Percentiles rank a stretch among this genome's conserved stretches.
Conservation (phyloP, 495 filamentous ascomycete species). For the Apiosordaria backusii region DNA sequence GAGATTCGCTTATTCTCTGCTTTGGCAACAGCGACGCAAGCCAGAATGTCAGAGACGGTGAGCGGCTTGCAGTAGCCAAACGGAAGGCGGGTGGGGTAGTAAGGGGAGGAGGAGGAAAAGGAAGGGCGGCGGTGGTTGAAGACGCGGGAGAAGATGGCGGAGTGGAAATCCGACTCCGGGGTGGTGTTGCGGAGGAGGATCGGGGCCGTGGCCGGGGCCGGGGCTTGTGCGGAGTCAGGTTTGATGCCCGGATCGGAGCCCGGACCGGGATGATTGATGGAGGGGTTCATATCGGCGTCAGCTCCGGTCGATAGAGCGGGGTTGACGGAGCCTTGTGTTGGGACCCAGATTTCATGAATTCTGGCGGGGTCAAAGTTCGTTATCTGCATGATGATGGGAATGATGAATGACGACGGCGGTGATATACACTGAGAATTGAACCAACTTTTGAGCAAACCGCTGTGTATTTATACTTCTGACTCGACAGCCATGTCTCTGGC, state of each 20-base stretch:
- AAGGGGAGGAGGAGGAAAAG: not conserved
- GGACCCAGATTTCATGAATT: not conserved
- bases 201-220: not conserved
- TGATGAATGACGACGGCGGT: too few relatives aligned
- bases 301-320: not conserved
- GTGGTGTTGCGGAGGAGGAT: not conserved
- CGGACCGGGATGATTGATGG: too few relatives aligned
- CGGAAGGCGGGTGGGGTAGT: constrained; percentile 27
- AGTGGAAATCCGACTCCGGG: not conserved
- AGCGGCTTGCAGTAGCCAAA: constrained; percentile 45
- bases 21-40: constrained; percentile 44
- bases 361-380: too few relatives aligned
- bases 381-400: too few relatives aligned
- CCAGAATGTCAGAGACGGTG: constrained; percentile 37
- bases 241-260: not conserved
- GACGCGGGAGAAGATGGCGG: not conserved
- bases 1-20: constrained; percentile 41
- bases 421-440: not conserved
- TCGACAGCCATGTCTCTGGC: not conserved
- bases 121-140: not conserved
- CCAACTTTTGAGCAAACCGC: not conserved
- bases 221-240: not conserved
- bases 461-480: not conserved
- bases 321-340: not conserved
- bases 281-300: too few relatives aligned